Percentiles rank a stretch among this genome's conserved stretches.
These are phyloP conservation scores for Rhizopogon vulgaris DNA, from an alignment of 768 basidiomycete species.

Conservation along the genomic window DNA sequence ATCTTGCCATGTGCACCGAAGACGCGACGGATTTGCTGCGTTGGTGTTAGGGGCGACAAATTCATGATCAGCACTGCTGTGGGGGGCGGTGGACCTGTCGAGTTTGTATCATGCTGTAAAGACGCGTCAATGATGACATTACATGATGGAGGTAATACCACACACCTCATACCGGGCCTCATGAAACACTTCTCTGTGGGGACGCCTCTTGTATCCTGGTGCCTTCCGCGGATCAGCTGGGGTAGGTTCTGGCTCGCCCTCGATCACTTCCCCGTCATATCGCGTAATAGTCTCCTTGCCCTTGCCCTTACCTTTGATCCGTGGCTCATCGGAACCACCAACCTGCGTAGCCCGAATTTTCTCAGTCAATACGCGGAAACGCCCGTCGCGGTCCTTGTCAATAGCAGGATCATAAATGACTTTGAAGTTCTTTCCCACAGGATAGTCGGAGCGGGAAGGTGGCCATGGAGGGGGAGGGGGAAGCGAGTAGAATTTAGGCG, in stretches of 20 bases:
- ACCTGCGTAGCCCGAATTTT: slow-evolving; percentile 31
- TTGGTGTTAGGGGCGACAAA: slow-evolving; percentile 67
- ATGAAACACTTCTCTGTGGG: slow-evolving; percentile 34
- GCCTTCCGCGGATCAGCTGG: slow-evolving; percentile 52
- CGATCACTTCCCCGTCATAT: slow-evolving; percentile 50
- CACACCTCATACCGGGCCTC: slow-evolving; percentile 53
- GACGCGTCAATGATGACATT: not conserved
- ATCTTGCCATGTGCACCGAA: slow-evolving; percentile 61
- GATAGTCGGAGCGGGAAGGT: slow-evolving; percentile 44
- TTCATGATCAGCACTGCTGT: slow-evolving; percentile 66
- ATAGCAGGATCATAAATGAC: slow-evolving; percentile 57
- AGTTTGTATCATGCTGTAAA: slow-evolving; percentile 67
- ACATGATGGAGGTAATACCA: slow-evolving; percentile 8
- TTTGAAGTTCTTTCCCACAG: slow-evolving; percentile 46
- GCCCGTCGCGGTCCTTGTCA: slow-evolving; percentile 40
- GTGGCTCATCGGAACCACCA: slow-evolving; percentile 26
- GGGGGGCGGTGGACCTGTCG: slow-evolving; percentile 67
- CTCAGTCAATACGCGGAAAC: slow-evolving; percentile 35
- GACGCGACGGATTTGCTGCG: slow-evolving; percentile 55
- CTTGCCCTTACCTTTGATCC: slow-evolving; percentile 59
- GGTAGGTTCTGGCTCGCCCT: slow-evolving; percentile 34
- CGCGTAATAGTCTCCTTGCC: slow-evolving; percentile 53
- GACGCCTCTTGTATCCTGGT: slow-evolving; percentile 27
- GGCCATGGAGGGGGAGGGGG: slow-evolving; percentile 49
- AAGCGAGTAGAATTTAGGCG: slow-evolving; percentile 32